phyloP scores from a whole-genome alignment of 2,329 filamentous ascomycete species.

The Sporothrix inflata region DNA sequence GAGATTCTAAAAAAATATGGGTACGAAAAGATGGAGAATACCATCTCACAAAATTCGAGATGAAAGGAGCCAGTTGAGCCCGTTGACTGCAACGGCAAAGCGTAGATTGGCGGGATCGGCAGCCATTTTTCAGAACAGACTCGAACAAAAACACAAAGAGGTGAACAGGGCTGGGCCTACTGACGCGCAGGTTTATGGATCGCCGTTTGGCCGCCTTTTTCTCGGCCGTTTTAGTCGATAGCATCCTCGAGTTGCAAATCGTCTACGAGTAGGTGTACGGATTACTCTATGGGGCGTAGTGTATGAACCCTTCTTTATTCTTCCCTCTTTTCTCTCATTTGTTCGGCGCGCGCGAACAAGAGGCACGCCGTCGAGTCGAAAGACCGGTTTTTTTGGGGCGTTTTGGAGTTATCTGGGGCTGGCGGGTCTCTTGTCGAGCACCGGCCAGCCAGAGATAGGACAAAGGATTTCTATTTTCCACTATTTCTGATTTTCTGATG shows the following conservation, averaged over 20 bases:
- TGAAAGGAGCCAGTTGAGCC: background rate
- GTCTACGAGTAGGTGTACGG: background rate
- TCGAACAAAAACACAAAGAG: background rate
- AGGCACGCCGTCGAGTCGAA: constrained; percentile 8
- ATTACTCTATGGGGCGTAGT: constrained; percentile 10
- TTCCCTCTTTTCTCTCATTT: constrained; percentile 1
- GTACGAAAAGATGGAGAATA: background rate
- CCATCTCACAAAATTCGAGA: background rate
- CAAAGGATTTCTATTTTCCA: background rate
- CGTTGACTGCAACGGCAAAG: background rate
- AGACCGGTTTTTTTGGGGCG: background rate
- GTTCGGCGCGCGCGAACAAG: constrained; percentile 13
- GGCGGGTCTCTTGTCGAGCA: background rate
- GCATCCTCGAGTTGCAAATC: background rate
- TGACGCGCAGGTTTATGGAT: background rate
- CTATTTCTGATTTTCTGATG: background rate
- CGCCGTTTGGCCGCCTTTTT: background rate
- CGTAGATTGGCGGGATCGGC: constrained; percentile 6
- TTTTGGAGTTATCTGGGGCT: background rate
- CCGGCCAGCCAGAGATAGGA: background rate
- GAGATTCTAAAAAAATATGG: background rate
- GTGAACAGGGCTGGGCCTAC: background rate
- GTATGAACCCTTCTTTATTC: background rate
- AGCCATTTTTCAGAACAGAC: background rate
- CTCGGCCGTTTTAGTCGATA: background rate